Evolutionary conservation across 805 yeast genomes (phyloP), one percentile per base, ranked within the genome.

Genomic region (Sungouiozyma intestinalis): DNA sequence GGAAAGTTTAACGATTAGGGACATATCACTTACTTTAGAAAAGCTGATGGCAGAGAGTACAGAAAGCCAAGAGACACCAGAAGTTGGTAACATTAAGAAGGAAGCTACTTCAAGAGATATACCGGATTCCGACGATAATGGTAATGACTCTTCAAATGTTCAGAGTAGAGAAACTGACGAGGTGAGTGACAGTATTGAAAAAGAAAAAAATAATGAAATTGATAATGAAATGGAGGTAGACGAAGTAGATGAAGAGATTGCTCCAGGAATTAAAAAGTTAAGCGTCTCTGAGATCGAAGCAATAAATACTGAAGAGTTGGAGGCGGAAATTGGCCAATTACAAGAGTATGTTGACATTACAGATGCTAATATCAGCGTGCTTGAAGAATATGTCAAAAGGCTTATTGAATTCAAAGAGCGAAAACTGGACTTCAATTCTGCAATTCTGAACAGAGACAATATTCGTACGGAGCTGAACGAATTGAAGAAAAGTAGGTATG

Each of bases 301-400:
- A 0, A 46, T 79, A 16, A 71, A 83, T 53, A 48, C 72, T 19
- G 76, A 71, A 4, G 55, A 54, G 4, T 57, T 84, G 20, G 72
- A 73, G 39, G 56, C 55, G 0, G 79, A 77, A 38, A 72, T 85
- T 35, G 73, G 65, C 3, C 67, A 63, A 29, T 57, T 85, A 15
- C 80, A 82, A 48, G 67, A 65, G 2, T 72, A 72, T 46, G 65
- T 84, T 52, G 72, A 72, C 3, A 68, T 69, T 14, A 73, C 78
- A 6, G 72, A 70, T 43, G 79, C 79, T 3, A 90, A 90, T 56
- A 68, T 81, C 44, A 88, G 82, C 43, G 74, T 85, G 2, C 66
- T 90, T 38, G 76, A 75, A 44, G 94, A 87, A 48, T 92, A 87
- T 58, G 82, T 83, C 0, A 59, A 65, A 33, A 75, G 94, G 45